These are phyloP conservation scores for Helotiales sp. DNA, from an alignment of 2,329 filamentous ascomycete species.

Conservation along the genomic window DNA sequence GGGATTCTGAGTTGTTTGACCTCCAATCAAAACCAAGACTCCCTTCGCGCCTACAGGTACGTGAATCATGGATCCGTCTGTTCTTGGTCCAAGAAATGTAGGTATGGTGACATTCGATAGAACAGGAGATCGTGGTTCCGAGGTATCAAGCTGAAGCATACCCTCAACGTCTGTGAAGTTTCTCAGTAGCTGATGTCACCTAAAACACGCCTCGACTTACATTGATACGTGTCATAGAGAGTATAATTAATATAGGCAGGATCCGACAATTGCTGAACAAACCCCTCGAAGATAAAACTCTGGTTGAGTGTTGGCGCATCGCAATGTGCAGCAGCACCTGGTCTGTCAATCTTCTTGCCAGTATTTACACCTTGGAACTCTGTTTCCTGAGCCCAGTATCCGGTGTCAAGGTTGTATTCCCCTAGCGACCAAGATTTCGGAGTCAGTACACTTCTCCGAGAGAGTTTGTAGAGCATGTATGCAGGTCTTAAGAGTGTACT, in stretches of 20 bases:
- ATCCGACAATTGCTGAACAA: slow-evolving; percentile 4
- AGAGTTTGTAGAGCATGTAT: too few species aligned
- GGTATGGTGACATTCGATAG: slow-evolving; percentile 10
- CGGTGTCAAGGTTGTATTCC: slow-evolving; percentile 8
- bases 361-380: not conserved
- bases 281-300: slow-evolving; percentile 11
- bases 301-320: slow-evolving; percentile 6
- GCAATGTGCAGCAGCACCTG: slow-evolving; percentile 11
- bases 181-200: not conserved
- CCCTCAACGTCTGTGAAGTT: slow-evolving; percentile 1
- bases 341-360: slow-evolving; percentile 7
- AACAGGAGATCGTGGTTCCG: not conserved
- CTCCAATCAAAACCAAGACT: slow-evolving; percentile 6
- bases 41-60: slow-evolving; percentile 10
- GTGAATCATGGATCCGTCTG: slow-evolving; percentile 12
- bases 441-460: too few species aligned
- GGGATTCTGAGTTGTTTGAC: slow-evolving; percentile 8
- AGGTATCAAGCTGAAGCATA: slow-evolving; percentile 7
- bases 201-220: not conserved
- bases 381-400: not conserved
- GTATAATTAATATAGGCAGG: slow-evolving; percentile 4
- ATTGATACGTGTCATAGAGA: slow-evolving; percentile 3
- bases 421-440: too few species aligned
- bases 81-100: slow-evolving; percentile 4
- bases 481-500: too few species aligned